Evolutionary conservation across 768 basidiomycete genomes (phyloP).

Genomic region (Kwoniella dejecticola): DNA sequence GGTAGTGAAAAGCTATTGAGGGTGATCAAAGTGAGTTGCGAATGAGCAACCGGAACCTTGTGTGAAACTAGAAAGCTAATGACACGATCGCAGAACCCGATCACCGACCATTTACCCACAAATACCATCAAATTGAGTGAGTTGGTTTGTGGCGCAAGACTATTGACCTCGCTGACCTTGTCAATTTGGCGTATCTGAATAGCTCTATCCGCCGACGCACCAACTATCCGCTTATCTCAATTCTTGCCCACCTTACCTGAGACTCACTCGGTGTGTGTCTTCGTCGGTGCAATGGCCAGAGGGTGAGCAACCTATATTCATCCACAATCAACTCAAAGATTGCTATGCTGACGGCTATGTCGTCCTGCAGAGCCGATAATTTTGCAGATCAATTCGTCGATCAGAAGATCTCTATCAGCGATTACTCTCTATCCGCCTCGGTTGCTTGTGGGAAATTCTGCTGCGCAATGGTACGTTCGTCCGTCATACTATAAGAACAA

Average conservation of each 20-base stretch:
- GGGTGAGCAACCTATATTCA: constrained; percentile 59
- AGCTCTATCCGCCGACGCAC: constrained; percentile 92
- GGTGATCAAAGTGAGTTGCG: constrained; percentile 77
- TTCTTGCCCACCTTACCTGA: constrained; percentile 84
- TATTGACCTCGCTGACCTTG: too few species aligned
- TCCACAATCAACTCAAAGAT: background rate
- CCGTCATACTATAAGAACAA: background rate
- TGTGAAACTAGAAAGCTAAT: too few species aligned
- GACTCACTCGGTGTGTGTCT: constrained; percentile 87
- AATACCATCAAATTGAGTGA: constrained; percentile 94
- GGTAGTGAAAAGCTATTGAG: constrained; percentile 95
- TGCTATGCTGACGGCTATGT: background rate
- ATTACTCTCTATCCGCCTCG: constrained; percentile 82
- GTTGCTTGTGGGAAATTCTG: constrained; percentile 96
- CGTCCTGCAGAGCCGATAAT: constrained; percentile 66
- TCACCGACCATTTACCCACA: constrained; percentile 87
- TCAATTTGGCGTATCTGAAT: constrained; percentile 2
- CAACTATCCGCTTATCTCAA: constrained; percentile 72
- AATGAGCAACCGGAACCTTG: background rate
- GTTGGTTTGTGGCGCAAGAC: too few species aligned
- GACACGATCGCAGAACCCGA: constrained; percentile 92
- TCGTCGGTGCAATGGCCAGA: constrained; percentile 97
- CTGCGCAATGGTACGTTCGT: constrained; percentile 46
- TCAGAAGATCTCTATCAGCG: constrained; percentile 93
- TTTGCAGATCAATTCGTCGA: constrained; percentile 95